These are phyloP conservation scores for Ehretia macrophylla DNA, from an alignment of 257 asterid species.

Conservation along the genomic window DNA sequence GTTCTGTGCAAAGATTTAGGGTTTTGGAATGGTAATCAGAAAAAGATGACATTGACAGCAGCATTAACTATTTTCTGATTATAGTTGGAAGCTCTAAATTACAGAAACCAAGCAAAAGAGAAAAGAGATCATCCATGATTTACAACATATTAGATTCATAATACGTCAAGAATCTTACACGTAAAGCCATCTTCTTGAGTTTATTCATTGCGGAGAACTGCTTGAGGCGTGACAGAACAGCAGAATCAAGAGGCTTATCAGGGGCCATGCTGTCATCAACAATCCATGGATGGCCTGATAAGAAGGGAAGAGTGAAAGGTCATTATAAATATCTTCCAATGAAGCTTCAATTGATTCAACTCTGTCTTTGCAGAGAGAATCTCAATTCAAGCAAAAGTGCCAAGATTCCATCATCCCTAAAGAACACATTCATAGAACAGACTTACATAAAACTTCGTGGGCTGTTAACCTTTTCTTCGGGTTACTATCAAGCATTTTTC, in stretches of 20 bases:
- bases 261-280: slow-evolving; percentile 89
- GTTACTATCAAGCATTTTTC: slow-evolving; percentile 77
- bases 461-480: slow-evolving; percentile 83
- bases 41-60: no score
- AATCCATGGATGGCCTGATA: slow-evolving; percentile 90
- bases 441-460: slow-evolving; percentile 87
- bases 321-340: not conserved
- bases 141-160: not conserved
- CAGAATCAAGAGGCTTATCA: slow-evolving; percentile 95
- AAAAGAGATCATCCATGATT: not conserved
- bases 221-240: slow-evolving; percentile 87
- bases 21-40: no score
- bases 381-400: not conserved
- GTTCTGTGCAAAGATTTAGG: no score
- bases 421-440: not conserved
- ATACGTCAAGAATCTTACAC: slow-evolving; percentile 48
- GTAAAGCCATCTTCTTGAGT: slow-evolving; percentile 95
- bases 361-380: not conserved
- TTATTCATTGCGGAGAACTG: slow-evolving; percentile 98
- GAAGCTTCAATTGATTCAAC: not conserved
- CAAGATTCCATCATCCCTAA: not conserved
- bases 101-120: not conserved
- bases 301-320: slow-evolving; percentile 13
- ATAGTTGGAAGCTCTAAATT: not conserved
- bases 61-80: no score